Percentiles rank a stretch among this genome's conserved stretches.
Conservation (phyloP, 495 filamentous ascomycete genomes). For the Cladorrhinum samala region DNA sequence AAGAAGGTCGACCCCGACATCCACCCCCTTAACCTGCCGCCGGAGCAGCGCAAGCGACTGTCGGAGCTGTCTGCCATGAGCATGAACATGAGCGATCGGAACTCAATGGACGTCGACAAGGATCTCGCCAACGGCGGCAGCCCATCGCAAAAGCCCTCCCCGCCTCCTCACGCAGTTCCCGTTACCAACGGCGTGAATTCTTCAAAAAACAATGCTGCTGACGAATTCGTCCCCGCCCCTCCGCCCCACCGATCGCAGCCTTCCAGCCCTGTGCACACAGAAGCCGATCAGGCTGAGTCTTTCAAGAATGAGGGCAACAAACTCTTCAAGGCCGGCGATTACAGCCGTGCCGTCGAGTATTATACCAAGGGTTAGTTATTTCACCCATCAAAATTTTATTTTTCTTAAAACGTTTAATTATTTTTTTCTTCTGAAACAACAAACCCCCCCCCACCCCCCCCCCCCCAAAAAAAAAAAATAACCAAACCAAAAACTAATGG, state of each 20-base stretch:
- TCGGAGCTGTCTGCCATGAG: constrained; percentile 66
- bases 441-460: too few species aligned
- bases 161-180: constrained; percentile 34
- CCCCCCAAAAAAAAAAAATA: too few species aligned
- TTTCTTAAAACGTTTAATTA: too few species aligned
- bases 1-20: constrained; percentile 59
- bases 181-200: constrained; percentile 51
- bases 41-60: constrained; percentile 70
- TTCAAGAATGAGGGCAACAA: constrained; percentile 94
- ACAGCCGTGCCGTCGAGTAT: constrained; percentile 75
- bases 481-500: too few species aligned
- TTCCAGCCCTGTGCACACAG: constrained; percentile 49
- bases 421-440: background rate
- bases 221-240: constrained; percentile 59
- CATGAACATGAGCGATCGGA: constrained; percentile 58
- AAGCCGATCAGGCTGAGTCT: constrained; percentile 69
- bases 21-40: constrained; percentile 82
- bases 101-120: constrained; percentile 75
- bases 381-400: background rate
- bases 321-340: constrained; percentile 90
- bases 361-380: constrained; percentile 75
- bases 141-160: constrained; percentile 23
- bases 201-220: constrained; percentile 25
- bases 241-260: constrained; percentile 69
- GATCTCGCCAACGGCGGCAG: constrained; percentile 49